Percentiles rank a stretch among this genome's conserved stretches.
phyloP scores from a whole-genome alignment of 495 filamentous ascomycete species.

The Podospora comata region DNA sequence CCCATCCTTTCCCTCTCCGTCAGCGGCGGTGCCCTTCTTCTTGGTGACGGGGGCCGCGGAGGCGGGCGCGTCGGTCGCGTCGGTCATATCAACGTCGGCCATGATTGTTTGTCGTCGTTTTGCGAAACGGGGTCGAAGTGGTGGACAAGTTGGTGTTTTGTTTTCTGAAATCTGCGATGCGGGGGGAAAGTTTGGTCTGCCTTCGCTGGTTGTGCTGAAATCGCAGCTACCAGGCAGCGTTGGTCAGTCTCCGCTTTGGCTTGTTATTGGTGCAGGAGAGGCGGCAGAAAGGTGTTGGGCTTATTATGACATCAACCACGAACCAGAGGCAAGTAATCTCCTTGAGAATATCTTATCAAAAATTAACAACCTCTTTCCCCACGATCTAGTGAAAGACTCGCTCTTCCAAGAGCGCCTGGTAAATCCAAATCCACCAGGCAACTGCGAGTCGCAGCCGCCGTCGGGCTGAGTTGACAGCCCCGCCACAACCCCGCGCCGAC shows the following conservation, averaged over 20 bases:
- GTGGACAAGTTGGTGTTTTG: not conserved
- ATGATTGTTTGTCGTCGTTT: slow-evolving; percentile 47
- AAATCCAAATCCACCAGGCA: not conserved
- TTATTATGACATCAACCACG: slow-evolving; percentile 10
- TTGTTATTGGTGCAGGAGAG: not conserved
- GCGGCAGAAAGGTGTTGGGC: not conserved
- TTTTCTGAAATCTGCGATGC: not conserved
- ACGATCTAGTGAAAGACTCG: not conserved
- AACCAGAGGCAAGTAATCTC: not conserved
- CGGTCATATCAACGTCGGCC: slow-evolving; percentile 97
- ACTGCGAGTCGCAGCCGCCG: not conserved
- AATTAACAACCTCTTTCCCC: not conserved
- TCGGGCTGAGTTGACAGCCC: not conserved
- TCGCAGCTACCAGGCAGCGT: slow-evolving; percentile 6
- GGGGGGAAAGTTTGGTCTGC: not conserved
- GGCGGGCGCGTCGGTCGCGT: slow-evolving; percentile 64
- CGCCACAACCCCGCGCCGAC: not conserved
- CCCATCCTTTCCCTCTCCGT: slow-evolving; percentile 60
- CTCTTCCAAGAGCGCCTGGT: not conserved
- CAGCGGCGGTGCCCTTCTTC: slow-evolving; percentile 52
- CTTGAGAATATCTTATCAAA: not conserved
- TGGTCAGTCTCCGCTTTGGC: slow-evolving; percentile 15
- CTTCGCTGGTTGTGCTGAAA: not conserved
- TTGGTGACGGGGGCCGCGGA: slow-evolving; percentile 49
- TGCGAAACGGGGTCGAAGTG: not conserved